Evolutionary conservation across 257 asterid species (phyloP), one percentile per base, ranked within the genome.

Genomic region (Solanum pimpinellifolium): DNA sequence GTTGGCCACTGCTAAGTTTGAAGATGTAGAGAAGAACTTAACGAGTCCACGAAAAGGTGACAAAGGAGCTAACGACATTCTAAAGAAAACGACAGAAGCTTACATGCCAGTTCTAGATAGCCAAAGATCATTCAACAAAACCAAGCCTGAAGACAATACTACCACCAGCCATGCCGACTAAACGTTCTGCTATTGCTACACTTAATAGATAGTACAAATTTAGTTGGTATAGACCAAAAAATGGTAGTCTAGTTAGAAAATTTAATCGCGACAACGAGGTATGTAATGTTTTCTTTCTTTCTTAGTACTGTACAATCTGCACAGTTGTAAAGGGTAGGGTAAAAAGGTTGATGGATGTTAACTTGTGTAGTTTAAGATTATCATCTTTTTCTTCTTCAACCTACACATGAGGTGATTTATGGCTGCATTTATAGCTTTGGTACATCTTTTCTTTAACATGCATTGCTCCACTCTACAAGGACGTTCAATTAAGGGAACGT

Each of bases 1-100:
- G 33, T 84, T 87, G 59, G 97, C 95, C 16, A 92, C 99, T 68
- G 93, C 95, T 84, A 93, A 94, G 92, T 92, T 91, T 23, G 99
- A 92, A 86, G 97, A 93, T 59, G 91, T 90, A 11, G 95, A 94
- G 91, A 93, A 94, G 91, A 93, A 88, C 83, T 83, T 92, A 88
- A 85, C 86, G 39, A 96, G 99, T 85, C 99, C 98, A 1, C 92
- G 91, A 5, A 90, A 87, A 85, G 46, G 83, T 42, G 93, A 90
- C 74, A 90, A 83, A 87, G 91, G 88, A 87, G 84, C 86, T 12
- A 86, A 69, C 18, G 94, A 91, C 84, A 90, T 18, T 49, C 83
- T 84, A 21, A 92, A 94, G 93, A 93, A 94, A 88, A 46, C 95
- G 44, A 89, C 92, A 0, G 95, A 94, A 84, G 92, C 93, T 41